Conservation (phyloP, 495 filamentous ascomycete genomes). For the Elasticomyces elasticus region DNA sequence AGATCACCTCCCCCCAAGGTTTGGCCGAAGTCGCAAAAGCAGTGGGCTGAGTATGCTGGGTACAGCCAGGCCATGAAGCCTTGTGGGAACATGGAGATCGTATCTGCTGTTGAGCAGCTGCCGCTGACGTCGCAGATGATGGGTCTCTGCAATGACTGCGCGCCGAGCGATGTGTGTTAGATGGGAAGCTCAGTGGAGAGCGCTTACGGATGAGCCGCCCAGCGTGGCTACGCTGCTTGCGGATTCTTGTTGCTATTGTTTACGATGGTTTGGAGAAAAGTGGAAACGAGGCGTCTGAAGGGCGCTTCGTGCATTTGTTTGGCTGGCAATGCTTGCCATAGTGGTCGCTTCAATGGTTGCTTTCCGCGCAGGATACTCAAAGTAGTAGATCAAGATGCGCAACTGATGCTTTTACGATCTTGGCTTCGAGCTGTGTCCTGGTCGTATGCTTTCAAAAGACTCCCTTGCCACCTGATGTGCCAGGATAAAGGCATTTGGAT, state of each 20-base stretch:
- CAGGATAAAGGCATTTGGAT: too few relatives aligned
- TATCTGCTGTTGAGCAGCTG: not conserved
- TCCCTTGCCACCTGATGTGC: too few relatives aligned
- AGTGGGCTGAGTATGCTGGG: constrained; percentile 11
- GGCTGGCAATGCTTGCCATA: not conserved
- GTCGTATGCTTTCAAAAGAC: too few relatives aligned
- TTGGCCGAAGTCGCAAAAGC: constrained; percentile 8
- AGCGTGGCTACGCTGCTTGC: not conserved
- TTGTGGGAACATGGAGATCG: constrained; percentile 9
- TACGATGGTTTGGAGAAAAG: not conserved
- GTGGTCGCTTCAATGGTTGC: not conserved
- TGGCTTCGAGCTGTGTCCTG: too few relatives aligned
- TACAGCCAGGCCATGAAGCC: not conserved
- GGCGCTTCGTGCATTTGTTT: not conserved
- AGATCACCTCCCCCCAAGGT: constrained; percentile 1
- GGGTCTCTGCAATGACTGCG: constrained; percentile 1
- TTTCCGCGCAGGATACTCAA: not conserved
- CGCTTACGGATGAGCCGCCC: not conserved
- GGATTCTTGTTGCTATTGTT: not conserved
- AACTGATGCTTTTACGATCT: not conserved
- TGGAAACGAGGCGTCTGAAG: not conserved
- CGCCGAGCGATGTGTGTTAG: not conserved
- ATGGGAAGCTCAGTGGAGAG: too few relatives aligned
- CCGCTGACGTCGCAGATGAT: not conserved
- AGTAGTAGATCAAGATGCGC: not conserved